Evolutionary conservation across 169 alveolate species (phyloP).

Genomic region (Amoebophrya sp.): DNA sequence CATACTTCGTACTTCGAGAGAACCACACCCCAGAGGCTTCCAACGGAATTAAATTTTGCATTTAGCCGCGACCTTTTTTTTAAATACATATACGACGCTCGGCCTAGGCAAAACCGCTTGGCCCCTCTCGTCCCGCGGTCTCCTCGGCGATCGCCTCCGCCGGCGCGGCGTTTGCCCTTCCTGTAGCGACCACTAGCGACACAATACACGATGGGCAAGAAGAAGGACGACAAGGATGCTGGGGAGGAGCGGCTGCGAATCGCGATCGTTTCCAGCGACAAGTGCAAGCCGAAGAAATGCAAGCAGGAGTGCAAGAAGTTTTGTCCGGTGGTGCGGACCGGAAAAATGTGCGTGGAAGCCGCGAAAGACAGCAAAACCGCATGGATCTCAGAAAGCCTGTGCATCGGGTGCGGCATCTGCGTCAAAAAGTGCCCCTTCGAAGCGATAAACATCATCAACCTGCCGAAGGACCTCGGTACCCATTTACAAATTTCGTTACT

Average conservation of each 20-base stretch:
- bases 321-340: conserved; percentile 77
- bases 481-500: conserved; percentile 19
- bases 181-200: no score
- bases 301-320: conserved; percentile 71
- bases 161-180: no score
- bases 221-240: conserved; percentile 36
- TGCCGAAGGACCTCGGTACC: conserved; percentile 90
- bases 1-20: no score
- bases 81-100: no score
- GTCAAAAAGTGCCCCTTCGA: conserved; percentile 98
- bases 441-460: conserved; percentile 92
- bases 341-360: conserved; percentile 92
- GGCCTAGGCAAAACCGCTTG: no score
- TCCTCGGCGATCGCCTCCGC: no score
- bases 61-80: no score
- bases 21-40: no score
- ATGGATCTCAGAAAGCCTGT: conserved; percentile 87
- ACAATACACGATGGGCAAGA: no score
- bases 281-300: conserved; percentile 91
- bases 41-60: no score
- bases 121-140: no score
- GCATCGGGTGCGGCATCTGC: conserved; percentile 99
- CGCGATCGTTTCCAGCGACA: conserved; percentile 90
- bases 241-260: conserved; percentile 83
- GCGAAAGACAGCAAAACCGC: conserved; percentile 82